A percentile compares a stretch with the other conserved stretches of the same genome.
These are phyloP conservation scores for Gossypium thurberi DNA, from an alignment of 345 rosid species.

Conservation along the genomic window DNA sequence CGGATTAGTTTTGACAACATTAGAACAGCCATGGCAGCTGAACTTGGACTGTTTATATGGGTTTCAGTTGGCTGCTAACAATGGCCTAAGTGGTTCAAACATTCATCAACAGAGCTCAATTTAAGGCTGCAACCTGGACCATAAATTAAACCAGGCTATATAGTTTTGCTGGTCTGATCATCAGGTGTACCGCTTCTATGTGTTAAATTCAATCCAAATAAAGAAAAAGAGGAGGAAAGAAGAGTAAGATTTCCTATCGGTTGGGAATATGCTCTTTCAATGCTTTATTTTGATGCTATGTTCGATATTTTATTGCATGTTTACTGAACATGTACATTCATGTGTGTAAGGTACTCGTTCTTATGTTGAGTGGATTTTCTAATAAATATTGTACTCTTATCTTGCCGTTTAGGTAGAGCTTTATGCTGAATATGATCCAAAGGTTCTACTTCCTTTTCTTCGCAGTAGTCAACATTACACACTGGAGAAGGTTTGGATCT, in stretches of 20 bases:
- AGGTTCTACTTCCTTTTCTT: conserved; percentile 90
- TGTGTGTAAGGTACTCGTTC: background rate
- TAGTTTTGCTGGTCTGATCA: background rate
- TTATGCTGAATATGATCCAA: conserved; percentile 81
- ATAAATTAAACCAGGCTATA: background rate
- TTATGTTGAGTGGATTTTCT: conserved; percentile 4
- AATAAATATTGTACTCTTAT: conserved; percentile 14
- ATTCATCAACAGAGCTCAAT: background rate
- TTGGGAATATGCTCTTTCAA: background rate
- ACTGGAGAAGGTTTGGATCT: conserved; percentile 73
- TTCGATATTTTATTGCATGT: background rate
- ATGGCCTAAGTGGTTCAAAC: background rate
- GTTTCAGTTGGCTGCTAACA: background rate
- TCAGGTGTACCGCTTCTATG: background rate
- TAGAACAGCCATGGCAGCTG: background rate
- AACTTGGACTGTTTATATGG: background rate
- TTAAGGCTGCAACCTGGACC: background rate
- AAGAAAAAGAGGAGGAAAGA: background rate
- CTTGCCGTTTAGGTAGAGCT: conserved; percentile 67
- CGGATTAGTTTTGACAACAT: background rate
- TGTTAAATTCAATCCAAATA: background rate
- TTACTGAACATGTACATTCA: background rate
- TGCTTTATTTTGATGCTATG: background rate
- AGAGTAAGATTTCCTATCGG: background rate
- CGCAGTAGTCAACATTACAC: conserved; percentile 96